Evolutionary conservation across 1,284 basidiomycete species (phyloP).

Genomic region (Cryptococcus sp.): DNA sequence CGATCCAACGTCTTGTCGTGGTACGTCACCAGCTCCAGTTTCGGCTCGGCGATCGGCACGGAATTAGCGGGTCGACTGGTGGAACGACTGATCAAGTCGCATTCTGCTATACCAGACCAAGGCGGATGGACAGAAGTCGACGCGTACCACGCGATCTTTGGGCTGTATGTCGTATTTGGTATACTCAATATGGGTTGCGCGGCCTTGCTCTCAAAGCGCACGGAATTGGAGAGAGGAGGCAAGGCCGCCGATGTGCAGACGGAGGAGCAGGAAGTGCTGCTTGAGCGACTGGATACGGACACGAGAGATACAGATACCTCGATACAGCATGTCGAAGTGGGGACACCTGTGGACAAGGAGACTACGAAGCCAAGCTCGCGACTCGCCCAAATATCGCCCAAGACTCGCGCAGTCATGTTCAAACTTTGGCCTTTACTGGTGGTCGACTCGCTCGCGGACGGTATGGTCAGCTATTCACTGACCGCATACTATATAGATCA

Average conservation of each 20-base stretch:
- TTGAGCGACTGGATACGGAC: conserved; percentile 1
- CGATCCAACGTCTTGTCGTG: conserved; percentile 26
- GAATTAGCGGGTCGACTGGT: conserved; percentile 18
- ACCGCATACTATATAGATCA: conserved; percentile 24
- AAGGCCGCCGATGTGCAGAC: not conserved
- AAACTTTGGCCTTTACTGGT: conserved; percentile 24
- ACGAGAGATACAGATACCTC: conserved; percentile 1
- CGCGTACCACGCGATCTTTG: conserved; percentile 26
- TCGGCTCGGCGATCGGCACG: conserved; percentile 26
- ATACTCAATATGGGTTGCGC: conserved; percentile 17
- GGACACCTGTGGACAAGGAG: conserved; percentile 1
- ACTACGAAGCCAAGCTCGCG: conserved; percentile 1
- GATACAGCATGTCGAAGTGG: not conserved
- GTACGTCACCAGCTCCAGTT: conserved; percentile 22
- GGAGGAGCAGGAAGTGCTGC: conserved; percentile 9
- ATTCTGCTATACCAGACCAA: too few relatives aligned
- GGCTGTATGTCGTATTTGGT: conserved; percentile 24
- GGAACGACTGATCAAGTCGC: conserved; percentile 2
- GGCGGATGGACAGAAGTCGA: conserved; percentile 15
- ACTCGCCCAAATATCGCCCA: conserved; percentile 17
- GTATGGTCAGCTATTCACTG: conserved; percentile 25
- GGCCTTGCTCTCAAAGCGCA: conserved; percentile 8
- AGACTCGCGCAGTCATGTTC: conserved; percentile 21
- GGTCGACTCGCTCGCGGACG: conserved; percentile 23
- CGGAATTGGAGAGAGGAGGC: conserved; percentile 6